Evolutionary conservation across 164 flowering plant species (phyloP), one percentile per base, ranked within the genome.

Genomic region (Santalum album): DNA sequence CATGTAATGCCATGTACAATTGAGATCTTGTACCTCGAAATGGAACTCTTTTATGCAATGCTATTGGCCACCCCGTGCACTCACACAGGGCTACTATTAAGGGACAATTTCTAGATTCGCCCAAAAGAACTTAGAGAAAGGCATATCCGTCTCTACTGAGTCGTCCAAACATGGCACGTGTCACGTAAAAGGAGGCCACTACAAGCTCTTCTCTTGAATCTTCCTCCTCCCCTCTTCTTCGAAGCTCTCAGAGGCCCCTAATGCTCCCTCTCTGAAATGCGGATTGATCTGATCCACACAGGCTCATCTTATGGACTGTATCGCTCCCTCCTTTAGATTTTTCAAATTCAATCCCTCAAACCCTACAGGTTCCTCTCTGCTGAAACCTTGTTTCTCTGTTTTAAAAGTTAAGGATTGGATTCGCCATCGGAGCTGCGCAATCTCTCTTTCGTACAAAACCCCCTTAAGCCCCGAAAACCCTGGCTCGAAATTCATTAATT

Each of bases 281-380:
- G 12, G 69, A 38, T 56, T 62, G 65, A 57, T 54, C 61, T 53
- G 10, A 19, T 35, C 10, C 49, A 15, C 16, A 25, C 20, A 18
- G 21, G n/a, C 62, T 32, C 26, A 57, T 57, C 45, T 40, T 52
- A 80, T 80, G 85, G 77, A 67, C 44, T 51, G 63, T 40, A n/a
- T 75, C 3, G 27, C 48, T 6, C 2, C 76, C 46, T 38, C 62
- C 3, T 59, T 51, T 9, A 42, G 39, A 16, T n/a, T 56, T 29
- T 48, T 62, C 46, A 24, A 23, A 6, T 46, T 19, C 35, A 53
- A 24, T 17, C 25, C 25, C 15, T 23, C 54, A 5, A 57, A 22
- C 51, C 51, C 61, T 10, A 68, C 29, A 50, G 9, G 43, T 38
- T 18, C 15, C 7, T 63, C 53, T 12, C 21, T 47, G 7, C 53